phyloP scores from a whole-genome alignment of 2,329 filamentous ascomycete species.

The Thielaviopsis punctulata region DNA sequence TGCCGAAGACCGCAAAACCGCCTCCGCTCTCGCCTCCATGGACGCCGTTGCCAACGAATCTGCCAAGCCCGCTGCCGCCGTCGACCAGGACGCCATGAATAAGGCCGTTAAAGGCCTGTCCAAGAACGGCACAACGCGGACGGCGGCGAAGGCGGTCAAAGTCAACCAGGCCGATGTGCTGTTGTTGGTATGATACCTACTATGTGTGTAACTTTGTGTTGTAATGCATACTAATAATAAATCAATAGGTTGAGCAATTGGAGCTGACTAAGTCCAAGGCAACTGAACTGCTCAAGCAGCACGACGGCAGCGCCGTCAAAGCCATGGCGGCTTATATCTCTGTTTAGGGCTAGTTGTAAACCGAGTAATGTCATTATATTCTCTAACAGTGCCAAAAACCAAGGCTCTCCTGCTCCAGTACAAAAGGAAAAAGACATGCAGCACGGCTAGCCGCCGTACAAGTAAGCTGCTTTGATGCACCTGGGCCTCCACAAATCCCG shows the following conservation, averaged over 20 bases:
- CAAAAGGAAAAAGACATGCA: background rate
- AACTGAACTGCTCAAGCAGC: slow-evolving; percentile 53
- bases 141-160: slow-evolving; percentile 38
- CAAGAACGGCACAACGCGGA: slow-evolving; percentile 2
- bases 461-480: slow-evolving; percentile 15
- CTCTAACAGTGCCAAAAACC: too few relatives aligned
- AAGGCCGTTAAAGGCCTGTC: slow-evolving; percentile 52
- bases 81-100: slow-evolving; percentile 52
- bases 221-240: background rate
- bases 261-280: slow-evolving; percentile 56
- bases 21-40: slow-evolving; percentile 54
- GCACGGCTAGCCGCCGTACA: background rate
- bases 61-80: slow-evolving; percentile 30
- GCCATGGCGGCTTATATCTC: slow-evolving; percentile 43
- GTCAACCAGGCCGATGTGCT: slow-evolving; percentile 55
- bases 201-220: background rate
- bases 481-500: slow-evolving; percentile 16
- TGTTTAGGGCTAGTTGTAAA: slow-evolving; percentile 12
- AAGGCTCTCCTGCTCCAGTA: too few relatives aligned
- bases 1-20: slow-evolving; percentile 62
- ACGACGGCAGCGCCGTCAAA: slow-evolving; percentile 52
- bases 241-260: slow-evolving; percentile 49
- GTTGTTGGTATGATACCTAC: slow-evolving; percentile 37
- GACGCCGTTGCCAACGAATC: slow-evolving; percentile 36
- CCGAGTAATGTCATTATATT: background rate